Base-by-base conservation (phyloP, 495 filamentous ascomycete genomes). In the Daldinia bambusicola region DNA sequence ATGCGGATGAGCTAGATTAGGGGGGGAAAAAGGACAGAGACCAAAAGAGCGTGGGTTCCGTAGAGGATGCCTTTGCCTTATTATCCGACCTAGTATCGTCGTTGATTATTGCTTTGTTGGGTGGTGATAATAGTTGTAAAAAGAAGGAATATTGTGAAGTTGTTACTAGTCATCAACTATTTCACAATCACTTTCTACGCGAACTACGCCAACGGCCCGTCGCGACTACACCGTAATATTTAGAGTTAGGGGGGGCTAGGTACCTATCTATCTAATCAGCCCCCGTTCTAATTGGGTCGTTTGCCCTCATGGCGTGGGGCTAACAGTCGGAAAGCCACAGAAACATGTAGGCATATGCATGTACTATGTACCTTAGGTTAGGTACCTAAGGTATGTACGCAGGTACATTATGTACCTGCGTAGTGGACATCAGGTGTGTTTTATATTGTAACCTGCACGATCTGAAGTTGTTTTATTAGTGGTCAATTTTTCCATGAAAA, bases 31-130 rank as follows among this genome's bases (percentile, higher is more conserved):
- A 55, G 52, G 31, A 59, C 60, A 55, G 66, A 64, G 59, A 40
- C 59, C 48, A 74, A 74, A 74, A 61, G 71, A 74, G 62, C 41
- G 71, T 74, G 32, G 45, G 64, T 53, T 66, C 53, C 55, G 48
- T 65, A 66, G 38, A 69, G 16, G 43, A 53, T 41, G 20, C 66
- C 50, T 52, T 72, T 58, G 55, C 56, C 55, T 55, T 57, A 50
- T 65, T 55, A 51, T 34, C 48, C 52, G 38, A 69, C 41, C 56
- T 57, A 51, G 12, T 69, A 53, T 72, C 56, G 64, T 61, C 38
- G 70, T 51, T 14, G 45, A 52, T 22, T 48, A 36, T 7, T 57
- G 34, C 58, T 38, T 48, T 61, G 63, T 67, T 48, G 63, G 37
- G 45, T 63, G 43, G 65, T 57, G 37, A 55, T 66, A 64, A 64